Conservation (phyloP, 2,329 filamentous ascomycete genomes). For the Cryphonectria naterciae region DNA sequence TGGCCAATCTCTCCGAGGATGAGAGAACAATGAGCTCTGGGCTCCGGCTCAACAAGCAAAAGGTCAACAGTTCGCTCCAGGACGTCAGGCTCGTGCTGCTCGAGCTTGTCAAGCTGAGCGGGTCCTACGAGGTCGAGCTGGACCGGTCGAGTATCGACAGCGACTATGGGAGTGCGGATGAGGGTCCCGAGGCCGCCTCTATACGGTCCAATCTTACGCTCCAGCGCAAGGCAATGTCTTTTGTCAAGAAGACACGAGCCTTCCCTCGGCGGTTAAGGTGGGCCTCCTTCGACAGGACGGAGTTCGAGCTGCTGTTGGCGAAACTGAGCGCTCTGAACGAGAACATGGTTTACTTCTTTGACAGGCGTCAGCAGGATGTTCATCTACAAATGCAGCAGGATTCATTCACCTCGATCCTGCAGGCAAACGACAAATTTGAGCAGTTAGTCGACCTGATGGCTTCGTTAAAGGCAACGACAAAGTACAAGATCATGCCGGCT, state of each 20-base stretch:
- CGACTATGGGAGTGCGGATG: neutral
- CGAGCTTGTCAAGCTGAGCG: slow-evolving; percentile 14
- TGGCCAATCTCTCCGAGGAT: slow-evolving; percentile 19
- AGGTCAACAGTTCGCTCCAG: slow-evolving; percentile 17
- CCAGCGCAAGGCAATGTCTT: slow-evolving; percentile 13
- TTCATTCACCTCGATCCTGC: slow-evolving; percentile 16
- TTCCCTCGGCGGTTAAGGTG: slow-evolving; percentile 15
- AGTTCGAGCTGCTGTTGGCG: slow-evolving; percentile 13
- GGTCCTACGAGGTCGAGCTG: slow-evolving; percentile 7
- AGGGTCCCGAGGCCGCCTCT: neutral
- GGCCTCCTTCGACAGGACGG: slow-evolving; percentile 10
- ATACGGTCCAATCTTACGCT: neutral
- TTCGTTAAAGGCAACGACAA: slow-evolving; percentile 10
- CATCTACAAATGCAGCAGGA: slow-evolving; percentile 18
- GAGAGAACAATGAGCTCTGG: slow-evolving; percentile 17
- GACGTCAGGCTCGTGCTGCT: slow-evolving; percentile 17
- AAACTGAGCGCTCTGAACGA: slow-evolving; percentile 19
- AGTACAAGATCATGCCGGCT: neutral
- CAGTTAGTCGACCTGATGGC: slow-evolving; percentile 12
- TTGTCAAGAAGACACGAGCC: slow-evolving; percentile 14
- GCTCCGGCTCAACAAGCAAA: slow-evolving; percentile 18
- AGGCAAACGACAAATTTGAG: slow-evolving; percentile 16
- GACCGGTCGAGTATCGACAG: neutral
- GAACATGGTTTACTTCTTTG: slow-evolving; percentile 16
- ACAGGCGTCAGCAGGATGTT: slow-evolving; percentile 13